Conservation (phyloP, 2,329 filamentous ascomycete species). For the Talaromyces sp. region DNA sequence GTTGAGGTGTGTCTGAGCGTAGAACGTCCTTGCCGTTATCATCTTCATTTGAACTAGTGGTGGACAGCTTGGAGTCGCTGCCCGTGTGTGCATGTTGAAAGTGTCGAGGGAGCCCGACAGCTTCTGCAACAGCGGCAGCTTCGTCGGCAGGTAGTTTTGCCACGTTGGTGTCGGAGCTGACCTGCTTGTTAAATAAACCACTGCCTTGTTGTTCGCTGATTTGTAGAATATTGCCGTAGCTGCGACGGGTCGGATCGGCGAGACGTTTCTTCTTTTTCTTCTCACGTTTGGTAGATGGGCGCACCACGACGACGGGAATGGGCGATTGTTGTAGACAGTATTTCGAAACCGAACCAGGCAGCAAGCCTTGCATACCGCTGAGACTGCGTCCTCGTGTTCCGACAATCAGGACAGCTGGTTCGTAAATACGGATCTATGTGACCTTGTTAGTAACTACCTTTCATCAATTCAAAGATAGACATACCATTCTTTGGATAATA, state of each 20-base stretch:
- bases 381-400: constrained; percentile 81
- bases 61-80: constrained; percentile 16
- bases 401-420: constrained; percentile 86
- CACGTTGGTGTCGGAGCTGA: constrained; percentile 42
- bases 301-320: constrained; percentile 87
- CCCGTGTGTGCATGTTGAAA: constrained; percentile 15
- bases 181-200: constrained; percentile 50
- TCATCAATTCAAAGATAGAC: constrained; percentile 24
- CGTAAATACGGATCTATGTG: constrained; percentile 78
- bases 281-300: constrained; percentile 78
- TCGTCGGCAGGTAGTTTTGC: constrained; percentile 47
- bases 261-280: constrained; percentile 86
- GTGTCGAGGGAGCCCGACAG: constrained; percentile 41
- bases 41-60: constrained; percentile 5
- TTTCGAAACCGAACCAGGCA: constrained; percentile 87
- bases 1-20: constrained; percentile 11
- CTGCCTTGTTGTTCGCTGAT: constrained; percentile 54
- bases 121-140: constrained; percentile 49
- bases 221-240: constrained; percentile 74
- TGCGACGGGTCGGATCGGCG: constrained; percentile 70
- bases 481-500: constrained; percentile 84
- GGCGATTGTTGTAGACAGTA: constrained; percentile 93
- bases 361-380: constrained; percentile 78
- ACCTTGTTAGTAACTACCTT: constrained; percentile 17
- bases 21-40: constrained; percentile 1